Conservation (phyloP, 1,284 basidiomycete species). For the Trametes hirsuta region DNA sequence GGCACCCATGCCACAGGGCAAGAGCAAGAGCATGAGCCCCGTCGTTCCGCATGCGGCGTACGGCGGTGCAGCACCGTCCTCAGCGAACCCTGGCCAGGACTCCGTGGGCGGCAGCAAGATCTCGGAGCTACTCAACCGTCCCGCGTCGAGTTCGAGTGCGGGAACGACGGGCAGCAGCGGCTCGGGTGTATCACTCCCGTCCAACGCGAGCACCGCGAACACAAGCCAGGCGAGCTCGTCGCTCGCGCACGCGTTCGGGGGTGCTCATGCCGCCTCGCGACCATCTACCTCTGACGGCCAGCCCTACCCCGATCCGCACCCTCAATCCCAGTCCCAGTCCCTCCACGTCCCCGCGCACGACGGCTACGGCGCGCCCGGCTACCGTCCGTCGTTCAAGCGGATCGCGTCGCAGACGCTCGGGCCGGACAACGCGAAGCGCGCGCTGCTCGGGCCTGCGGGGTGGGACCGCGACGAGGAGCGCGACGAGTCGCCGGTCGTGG, state of each 20-base stretch:
- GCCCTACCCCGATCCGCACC: neutral
- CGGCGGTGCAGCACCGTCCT: neutral
- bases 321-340: conserved; percentile 19
- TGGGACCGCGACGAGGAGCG: conserved; percentile 36
- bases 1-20: conserved; percentile 4
- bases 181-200: conserved; percentile 22
- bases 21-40: conserved; percentile 32
- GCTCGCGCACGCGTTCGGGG: conserved; percentile 42
- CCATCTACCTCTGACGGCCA: conserved; percentile 10
- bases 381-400: conserved; percentile 70
- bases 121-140: conserved; percentile 31
- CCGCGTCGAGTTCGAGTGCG: conserved; percentile 35
- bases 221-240: conserved; percentile 30
- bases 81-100: conserved; percentile 16
- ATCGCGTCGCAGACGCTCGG: conserved; percentile 71
- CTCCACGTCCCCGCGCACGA: conserved; percentile 20
- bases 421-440: conserved; percentile 58
- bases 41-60: conserved; percentile 27
- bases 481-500: conserved; percentile 33
- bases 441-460: conserved; percentile 41
- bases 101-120: conserved; percentile 23
- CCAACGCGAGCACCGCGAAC: conserved; percentile 37
- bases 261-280: neutral
- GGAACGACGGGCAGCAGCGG: conserved; percentile 15
- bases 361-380: conserved; percentile 33